Conservation (phyloP, 495 filamentous ascomycete genomes). For the Astrothelium macrocarpum region DNA sequence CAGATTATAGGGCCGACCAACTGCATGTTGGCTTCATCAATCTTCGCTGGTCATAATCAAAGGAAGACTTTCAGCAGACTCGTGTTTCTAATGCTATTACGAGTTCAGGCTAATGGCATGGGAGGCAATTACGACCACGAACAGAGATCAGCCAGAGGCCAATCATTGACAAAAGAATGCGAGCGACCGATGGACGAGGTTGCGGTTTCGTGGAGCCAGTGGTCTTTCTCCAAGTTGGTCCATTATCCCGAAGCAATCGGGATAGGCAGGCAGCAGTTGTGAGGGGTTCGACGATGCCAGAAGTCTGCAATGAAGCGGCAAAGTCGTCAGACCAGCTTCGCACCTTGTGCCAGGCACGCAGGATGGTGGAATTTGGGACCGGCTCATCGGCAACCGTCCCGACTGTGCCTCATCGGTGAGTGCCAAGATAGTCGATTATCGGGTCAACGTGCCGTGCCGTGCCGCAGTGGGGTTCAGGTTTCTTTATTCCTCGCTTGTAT, state of each 20-base stretch:
- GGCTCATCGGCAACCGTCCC: too few relatives aligned
- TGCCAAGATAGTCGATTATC: not conserved
- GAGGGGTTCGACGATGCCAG: too few relatives aligned
- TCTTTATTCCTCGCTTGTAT: not conserved
- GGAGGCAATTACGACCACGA: not conserved
- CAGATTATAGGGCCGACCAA: not conserved
- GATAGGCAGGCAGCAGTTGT: not conserved
- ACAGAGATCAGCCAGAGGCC: not conserved
- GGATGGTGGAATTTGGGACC: not conserved
- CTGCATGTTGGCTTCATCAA: not conserved
- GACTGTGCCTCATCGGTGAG: not conserved
- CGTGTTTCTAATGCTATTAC: not conserved
- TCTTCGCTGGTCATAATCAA: not conserved
- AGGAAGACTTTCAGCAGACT: conserved; percentile 2
- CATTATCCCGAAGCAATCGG: conserved; percentile 1
- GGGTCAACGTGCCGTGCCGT: not conserved
- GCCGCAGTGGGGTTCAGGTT: not conserved
- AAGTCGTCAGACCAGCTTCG: not conserved
- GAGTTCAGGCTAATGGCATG: not conserved
- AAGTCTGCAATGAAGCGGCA: not conserved
- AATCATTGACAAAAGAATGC: not conserved
- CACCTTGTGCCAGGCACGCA: not conserved
- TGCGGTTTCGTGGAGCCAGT: not conserved
- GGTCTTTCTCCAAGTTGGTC: not conserved
- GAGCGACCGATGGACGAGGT: not conserved